These are phyloP conservation scores for Nicotiana attenuata DNA, from an alignment of 257 asterid species.

Conservation along the genomic window DNA sequence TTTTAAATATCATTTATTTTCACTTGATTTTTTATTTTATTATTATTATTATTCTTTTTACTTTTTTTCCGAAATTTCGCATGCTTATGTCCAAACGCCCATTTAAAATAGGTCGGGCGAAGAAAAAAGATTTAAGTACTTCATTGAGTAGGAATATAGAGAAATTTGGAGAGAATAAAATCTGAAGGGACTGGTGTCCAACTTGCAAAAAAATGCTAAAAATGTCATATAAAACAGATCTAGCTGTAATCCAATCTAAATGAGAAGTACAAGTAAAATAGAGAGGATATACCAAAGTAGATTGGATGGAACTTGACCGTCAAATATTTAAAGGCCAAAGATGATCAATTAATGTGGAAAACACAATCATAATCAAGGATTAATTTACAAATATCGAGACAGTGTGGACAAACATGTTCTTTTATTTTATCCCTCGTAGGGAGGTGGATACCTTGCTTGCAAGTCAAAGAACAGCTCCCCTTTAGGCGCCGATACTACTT, in stretches of 20 bases:
- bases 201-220: not conserved
- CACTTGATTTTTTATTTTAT: too few relatives aligned
- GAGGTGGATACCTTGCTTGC: slow-evolving; percentile 15
- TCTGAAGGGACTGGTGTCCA: not conserved
- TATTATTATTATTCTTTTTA: too few relatives aligned
- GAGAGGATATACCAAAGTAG: not conserved
- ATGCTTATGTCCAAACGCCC: too few relatives aligned
- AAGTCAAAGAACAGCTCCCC: slow-evolving; percentile 18
- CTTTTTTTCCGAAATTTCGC: too few relatives aligned
- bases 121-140: not conserved
- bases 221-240: not conserved
- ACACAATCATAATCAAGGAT: not conserved
- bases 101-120: not conserved
- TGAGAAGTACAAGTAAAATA: not conserved
- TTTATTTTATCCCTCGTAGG: not conserved
- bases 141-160: not conserved
- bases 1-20: too few relatives aligned
- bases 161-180: too few relatives aligned
- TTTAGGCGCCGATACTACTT: slow-evolving; percentile 8
- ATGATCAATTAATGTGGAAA: not conserved
- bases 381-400: not conserved
- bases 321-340: not conserved
- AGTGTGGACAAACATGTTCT: not conserved
- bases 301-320: not conserved
- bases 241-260: not conserved